Evolutionary conservation across 73 alveolate genomes (phyloP).

Genomic region (Tetrahymena elliotti): DNA sequence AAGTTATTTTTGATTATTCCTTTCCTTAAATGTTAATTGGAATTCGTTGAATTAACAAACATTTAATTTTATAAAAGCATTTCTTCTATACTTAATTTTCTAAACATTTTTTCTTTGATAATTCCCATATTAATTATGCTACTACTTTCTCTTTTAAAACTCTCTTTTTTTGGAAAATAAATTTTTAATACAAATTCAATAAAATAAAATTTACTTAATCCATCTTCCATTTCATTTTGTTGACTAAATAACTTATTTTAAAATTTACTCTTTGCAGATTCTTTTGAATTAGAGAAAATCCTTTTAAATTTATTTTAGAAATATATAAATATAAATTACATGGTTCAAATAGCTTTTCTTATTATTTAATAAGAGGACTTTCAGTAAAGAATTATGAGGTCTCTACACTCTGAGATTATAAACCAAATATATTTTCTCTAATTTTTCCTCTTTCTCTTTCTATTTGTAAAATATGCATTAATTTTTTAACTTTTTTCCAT

Average conservation of each 20-base stretch:
- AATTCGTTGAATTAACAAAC: too few species aligned
- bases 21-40: too few species aligned
- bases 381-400: not conserved
- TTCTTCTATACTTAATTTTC: not conserved
- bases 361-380: not conserved
- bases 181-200: too few species aligned
- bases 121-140: too few species aligned
- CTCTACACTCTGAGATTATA: not conserved
- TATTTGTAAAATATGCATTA: not conserved
- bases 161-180: not conserved
- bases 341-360: not conserved
- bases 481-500: not conserved
- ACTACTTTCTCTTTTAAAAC: not conserved
- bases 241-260: not conserved
- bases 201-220: not conserved
- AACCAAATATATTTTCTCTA: not conserved
- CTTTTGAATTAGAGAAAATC: not conserved
- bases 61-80: too few species aligned
- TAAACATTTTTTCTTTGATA: not conserved
- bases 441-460: not conserved
- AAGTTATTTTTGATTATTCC: too few species aligned
- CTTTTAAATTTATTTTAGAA: too few species aligned
- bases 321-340: not conserved
- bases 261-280: not conserved
- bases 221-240: not conserved